Percentiles rank a stretch among this genome's conserved stretches.
phyloP scores from a whole-genome alignment of 2,329 filamentous ascomycete genomes.

The Cordyceps militaris region DNA sequence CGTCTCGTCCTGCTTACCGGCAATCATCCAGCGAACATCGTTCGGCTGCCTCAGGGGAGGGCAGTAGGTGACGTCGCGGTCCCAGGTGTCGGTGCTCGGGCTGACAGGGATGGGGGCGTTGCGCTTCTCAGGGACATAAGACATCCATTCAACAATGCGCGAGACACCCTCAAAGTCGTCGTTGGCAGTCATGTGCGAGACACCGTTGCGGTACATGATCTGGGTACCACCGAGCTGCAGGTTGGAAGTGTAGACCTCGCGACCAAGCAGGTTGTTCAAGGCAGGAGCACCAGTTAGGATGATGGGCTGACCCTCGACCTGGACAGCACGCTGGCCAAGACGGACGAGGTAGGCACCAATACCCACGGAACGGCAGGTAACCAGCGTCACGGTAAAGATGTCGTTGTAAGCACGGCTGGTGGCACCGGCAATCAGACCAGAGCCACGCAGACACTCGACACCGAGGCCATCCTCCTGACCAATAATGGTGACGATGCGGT shows the following conservation, averaged over 20 bases:
- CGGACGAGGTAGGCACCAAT: constrained; percentile 98
- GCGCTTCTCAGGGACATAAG: constrained; percentile 93
- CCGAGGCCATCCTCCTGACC: constrained; percentile 93
- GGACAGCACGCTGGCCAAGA: constrained; percentile 94
- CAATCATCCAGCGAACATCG: constrained; percentile 91
- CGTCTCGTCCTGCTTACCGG: constrained; percentile 71
- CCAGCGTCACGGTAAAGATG: constrained; percentile 96
- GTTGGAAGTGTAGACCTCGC: constrained; percentile 98
- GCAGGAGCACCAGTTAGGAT: constrained; percentile 96
- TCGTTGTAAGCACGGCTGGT: constrained; percentile 97
- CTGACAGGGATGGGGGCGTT: constrained; percentile 88
- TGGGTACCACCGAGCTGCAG: constrained; percentile 99
- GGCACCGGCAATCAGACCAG: constrained; percentile 94
- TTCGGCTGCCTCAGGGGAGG: constrained; percentile 77
- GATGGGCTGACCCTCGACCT: constrained; percentile 98
- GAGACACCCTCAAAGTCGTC: constrained; percentile 97
- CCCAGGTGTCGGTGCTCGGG: constrained; percentile 78
- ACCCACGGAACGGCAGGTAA: constrained; percentile 97
- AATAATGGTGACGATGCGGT: constrained; percentile 91
- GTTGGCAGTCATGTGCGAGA: constrained; percentile 95
- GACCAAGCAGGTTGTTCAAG: constrained; percentile 95
- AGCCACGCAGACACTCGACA: constrained; percentile 94
- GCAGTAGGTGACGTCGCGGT: constrained; percentile 83
- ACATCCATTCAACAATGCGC: constrained; percentile 98
- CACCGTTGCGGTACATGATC: constrained; percentile 99